phyloP scores from a whole-genome alignment of 179 eudicot species.

The Spinacia oleracea region DNA sequence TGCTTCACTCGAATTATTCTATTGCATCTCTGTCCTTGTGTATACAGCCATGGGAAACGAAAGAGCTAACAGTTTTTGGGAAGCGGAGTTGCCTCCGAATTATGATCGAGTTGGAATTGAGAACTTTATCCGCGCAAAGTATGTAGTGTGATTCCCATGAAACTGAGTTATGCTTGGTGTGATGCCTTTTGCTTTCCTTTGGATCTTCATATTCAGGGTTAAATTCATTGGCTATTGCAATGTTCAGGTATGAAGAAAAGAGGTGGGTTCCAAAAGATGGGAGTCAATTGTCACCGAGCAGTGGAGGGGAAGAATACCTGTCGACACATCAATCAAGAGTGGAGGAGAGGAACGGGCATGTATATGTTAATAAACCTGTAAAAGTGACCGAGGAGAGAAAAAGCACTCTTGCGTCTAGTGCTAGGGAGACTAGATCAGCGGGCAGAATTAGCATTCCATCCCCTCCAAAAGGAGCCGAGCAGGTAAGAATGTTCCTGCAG shows the following conservation, averaged over 20 bases:
- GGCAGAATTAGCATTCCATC: conserved; percentile 65
- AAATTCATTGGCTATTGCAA: conserved; percentile 12
- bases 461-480: conserved; percentile 77
- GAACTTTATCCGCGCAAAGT: conserved; percentile 99
- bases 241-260: conserved; percentile 85
- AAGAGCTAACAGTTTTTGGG: conserved; percentile 92
- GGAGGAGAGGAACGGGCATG: conserved; percentile 58
- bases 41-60: conserved; percentile 83
- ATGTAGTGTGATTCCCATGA: conserved; percentile 29
- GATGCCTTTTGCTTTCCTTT: neutral
- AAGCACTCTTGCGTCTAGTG: conserved; percentile 38
- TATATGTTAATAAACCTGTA: conserved; percentile 35
- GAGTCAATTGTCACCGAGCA: conserved; percentile 55
- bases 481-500: conserved; percentile 34
- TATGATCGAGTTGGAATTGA: conserved; percentile 99
- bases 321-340: conserved; percentile 58
- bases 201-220: conserved; percentile 14
- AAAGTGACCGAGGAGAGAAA: conserved; percentile 53
- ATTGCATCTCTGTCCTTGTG: conserved; percentile 10
- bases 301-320: conserved; percentile 51
- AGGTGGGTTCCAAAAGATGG: conserved; percentile 83
- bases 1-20: conserved; percentile 11
- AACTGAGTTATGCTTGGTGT: conserved; percentile 4
- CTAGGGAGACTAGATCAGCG: conserved; percentile 41
- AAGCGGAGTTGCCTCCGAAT: conserved; percentile 93